These are phyloP conservation scores for Acacia concinna DNA, from an alignment of 331 rosid species.

Conservation along the genomic window DNA sequence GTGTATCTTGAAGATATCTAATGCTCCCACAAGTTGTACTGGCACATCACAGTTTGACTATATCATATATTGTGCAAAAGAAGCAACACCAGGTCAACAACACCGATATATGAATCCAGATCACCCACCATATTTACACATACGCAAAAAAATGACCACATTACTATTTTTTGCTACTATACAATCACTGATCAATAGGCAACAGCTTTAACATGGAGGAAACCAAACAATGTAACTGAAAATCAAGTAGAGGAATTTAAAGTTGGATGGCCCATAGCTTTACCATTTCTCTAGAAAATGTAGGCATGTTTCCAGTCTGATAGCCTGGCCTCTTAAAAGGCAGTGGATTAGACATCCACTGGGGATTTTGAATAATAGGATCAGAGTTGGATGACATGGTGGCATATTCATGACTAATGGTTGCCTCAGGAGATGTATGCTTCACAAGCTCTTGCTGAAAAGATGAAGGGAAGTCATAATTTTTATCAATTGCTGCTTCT, in stretches of 20 bases:
- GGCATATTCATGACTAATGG: slow-evolving; percentile 38
- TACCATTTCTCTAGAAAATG: slow-evolving; percentile 46
- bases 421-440: slow-evolving; percentile 32
- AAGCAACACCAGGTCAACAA: background rate
- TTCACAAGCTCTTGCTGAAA: slow-evolving; percentile 41
- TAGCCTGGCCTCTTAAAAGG: slow-evolving; percentile 47
- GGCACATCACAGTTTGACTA: background rate
- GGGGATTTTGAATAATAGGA: slow-evolving; percentile 35
- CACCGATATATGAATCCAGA: background rate
- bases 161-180: background rate
- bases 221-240: slow-evolving; percentile 24
- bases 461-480: slow-evolving; percentile 35
- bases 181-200: background rate
- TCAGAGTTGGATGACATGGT: slow-evolving; percentile 33
- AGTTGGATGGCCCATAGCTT: slow-evolving; percentile 17
- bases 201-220: background rate
- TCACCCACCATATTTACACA: no score
- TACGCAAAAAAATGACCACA: background rate
- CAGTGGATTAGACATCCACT: slow-evolving; percentile 36
- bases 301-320: slow-evolving; percentile 36
- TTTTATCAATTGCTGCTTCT: slow-evolving; percentile 32
- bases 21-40: background rate
- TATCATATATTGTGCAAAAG: background rate
- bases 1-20: no score
- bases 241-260: slow-evolving; percentile 11